Base-by-base conservation (phyloP, 176 grass and related monocot species). In the Sorghum bicolor region DNA sequence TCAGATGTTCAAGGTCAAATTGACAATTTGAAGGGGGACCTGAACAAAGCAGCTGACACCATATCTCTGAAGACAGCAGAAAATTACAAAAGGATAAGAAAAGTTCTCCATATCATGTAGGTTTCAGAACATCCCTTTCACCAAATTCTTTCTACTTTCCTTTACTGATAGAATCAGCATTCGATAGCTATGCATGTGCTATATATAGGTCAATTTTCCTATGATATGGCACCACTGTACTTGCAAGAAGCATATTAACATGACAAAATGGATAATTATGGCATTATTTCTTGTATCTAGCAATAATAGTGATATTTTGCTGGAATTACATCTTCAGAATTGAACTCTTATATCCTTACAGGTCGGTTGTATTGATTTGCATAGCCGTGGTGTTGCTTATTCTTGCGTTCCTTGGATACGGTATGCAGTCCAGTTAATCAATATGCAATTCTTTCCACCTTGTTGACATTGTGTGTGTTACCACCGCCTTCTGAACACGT, bases 21-120 rank as follows among this genome's bases (percentile, higher is more conserved):
- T 83, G 87, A 93, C 55, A 95, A 89, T 71, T 88, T 98, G 62
- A 93, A 91, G 73, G 89, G 65, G 78, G 89, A 92, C 40, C 79
- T 98, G 72, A 85, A 89, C 88, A 90, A 89, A 87, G 89, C 96
- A 58, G 85, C 91, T 20, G 86, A 87, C 85, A 86, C 85, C 13
- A 86, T 98, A 84, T 95, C 91, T 24, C 26, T 83, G 77, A 94
- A 94, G 80, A 95, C 91, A 75, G 24, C 79, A 86, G 88, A 98
- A 82, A 98, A 87, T 76, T 90, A 92, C 85, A 88, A 12, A 84
- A 95, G 66, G 76, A 93, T 92, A 78, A 95, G 89, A 88, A 72
- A 79, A 45, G 89, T 80, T 76, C 87, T 98, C 29, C 72, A 53
- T 78, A 87, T 87, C 68, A 67, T 98, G 96, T 95, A 98, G 1